These are phyloP conservation scores for Starmerella khaoyaiensis DNA, from an alignment of 805 yeast species.

Conservation along the genomic window DNA sequence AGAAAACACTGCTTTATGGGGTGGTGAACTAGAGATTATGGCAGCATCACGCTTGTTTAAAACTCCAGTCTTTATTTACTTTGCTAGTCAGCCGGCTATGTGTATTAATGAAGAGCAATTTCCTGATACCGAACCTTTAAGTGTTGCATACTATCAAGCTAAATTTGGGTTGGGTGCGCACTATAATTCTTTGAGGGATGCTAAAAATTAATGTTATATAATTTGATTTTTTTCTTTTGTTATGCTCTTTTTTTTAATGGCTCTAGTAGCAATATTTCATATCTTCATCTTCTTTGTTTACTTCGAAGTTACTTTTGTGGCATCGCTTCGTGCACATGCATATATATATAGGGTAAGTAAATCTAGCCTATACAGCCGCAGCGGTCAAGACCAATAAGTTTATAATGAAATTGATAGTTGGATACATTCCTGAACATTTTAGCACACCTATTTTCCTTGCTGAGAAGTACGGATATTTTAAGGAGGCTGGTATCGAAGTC, in stretches of 20 bases:
- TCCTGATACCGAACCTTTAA: conserved; percentile 37
- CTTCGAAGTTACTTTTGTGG: too few relatives aligned
- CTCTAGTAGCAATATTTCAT: too few relatives aligned
- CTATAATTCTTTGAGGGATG: conserved; percentile 55
- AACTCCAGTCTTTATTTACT: conserved; percentile 61
- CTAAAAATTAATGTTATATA: too few relatives aligned
- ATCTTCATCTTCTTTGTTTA: too few relatives aligned
- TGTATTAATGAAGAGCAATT: conserved; percentile 46
- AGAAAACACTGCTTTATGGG: conserved; percentile 82
- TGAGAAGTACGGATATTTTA: conserved; percentile 42
- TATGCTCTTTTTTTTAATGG: too few relatives aligned
- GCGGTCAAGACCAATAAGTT: not conserved
- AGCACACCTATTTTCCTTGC: conserved; percentile 78
- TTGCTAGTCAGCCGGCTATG: conserved; percentile 63
- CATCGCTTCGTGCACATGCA: too few relatives aligned
- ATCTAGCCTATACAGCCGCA: too few relatives aligned
- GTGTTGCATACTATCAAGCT: conserved; percentile 71
- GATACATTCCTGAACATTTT: conserved; percentile 85
- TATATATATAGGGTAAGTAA: too few relatives aligned
- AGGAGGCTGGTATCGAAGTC: conserved; percentile 38
- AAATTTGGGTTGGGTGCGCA: conserved; percentile 88
- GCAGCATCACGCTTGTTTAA: conserved; percentile 63
- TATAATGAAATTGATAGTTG: conserved; percentile 35
- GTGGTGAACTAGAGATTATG: conserved; percentile 82
- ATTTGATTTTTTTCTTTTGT: too few relatives aligned